A percentile compares a stretch with the other conserved stretches of the same genome.
Conservation (phyloP, 306 rosid genomes). For the Oxytropis ochrocephala region DNA sequence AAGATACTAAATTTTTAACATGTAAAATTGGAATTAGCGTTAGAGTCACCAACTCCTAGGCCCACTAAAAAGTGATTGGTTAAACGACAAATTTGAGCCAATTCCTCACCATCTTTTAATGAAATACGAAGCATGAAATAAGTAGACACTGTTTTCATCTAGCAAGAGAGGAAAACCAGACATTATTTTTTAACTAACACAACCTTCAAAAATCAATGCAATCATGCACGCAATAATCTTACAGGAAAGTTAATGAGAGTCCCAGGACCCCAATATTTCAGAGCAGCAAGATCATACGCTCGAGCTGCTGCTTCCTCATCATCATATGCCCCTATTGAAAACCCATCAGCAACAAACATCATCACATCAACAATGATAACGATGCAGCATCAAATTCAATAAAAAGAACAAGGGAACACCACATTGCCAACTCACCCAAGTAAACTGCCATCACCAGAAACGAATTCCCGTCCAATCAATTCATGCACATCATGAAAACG, state of each 20-base stretch:
- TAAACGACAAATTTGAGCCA: not conserved
- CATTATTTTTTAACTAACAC: not conserved
- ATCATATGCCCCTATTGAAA: constrained; percentile 80
- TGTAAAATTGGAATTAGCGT: not conserved
- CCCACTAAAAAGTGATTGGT: not conserved
- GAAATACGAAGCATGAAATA: not conserved
- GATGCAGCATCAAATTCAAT: not conserved
- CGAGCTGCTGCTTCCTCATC: constrained; percentile 99
- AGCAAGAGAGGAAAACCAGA: not conserved
- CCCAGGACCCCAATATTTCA: constrained; percentile 99
- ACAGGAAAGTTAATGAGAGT: constrained; percentile 96
- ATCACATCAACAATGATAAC: not conserved
- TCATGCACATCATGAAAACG: constrained; percentile 31
- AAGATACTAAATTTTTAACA: not conserved
- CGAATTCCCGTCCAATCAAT: constrained; percentile 30
- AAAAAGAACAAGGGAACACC: not conserved
- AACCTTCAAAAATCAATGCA: not conserved
- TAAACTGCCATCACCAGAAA: constrained; percentile 56
- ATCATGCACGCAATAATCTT: constrained; percentile 27
- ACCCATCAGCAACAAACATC: not conserved
- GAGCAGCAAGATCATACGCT: constrained; percentile 98
- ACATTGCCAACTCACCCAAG: constrained; percentile 64
- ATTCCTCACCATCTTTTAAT: constrained; percentile 1
- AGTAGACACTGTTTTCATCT: not conserved
- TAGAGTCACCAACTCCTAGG: not conserved